A percentile compares a stretch with the other conserved stretches of the same genome.
phyloP scores from a whole-genome alignment of 306 rosid genomes.

The Hippophae gyantsensis region DNA sequence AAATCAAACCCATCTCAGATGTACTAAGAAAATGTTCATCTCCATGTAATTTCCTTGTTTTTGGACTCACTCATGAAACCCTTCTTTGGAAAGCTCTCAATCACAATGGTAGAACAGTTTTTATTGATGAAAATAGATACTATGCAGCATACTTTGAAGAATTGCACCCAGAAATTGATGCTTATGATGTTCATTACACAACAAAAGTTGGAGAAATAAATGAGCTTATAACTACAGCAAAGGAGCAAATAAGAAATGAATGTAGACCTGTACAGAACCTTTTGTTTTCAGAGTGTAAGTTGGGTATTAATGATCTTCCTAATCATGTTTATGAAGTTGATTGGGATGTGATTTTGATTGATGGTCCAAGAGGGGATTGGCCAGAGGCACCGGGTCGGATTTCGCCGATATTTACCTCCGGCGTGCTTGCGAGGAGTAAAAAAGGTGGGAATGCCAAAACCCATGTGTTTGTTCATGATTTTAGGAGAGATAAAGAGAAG shows the following conservation, averaged over 20 bases:
- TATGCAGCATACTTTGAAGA: conserved; percentile 82
- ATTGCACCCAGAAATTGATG: conserved; percentile 86
- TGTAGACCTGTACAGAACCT: conserved; percentile 93
- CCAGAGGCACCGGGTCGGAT: conserved; percentile 85
- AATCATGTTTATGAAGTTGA: conserved; percentile 89
- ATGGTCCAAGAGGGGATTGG: conserved; percentile 90
- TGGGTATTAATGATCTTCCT: conserved; percentile 82
- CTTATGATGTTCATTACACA: conserved; percentile 83
- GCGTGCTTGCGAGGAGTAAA: conserved; percentile 80
- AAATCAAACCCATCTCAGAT: conserved; percentile 75
- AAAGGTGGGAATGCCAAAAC: conserved; percentile 85
- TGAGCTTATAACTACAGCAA: conserved; percentile 52
- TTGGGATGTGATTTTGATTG: conserved; percentile 85
- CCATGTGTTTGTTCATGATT: conserved; percentile 82
- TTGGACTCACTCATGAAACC: conserved; percentile 84
- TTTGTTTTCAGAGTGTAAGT: conserved; percentile 68
- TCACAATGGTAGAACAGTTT: conserved; percentile 80
- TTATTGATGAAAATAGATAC: conserved; percentile 90
- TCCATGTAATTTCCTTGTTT: conserved; percentile 68
- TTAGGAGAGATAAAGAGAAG: conserved; percentile 46
- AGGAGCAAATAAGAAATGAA: conserved; percentile 62
- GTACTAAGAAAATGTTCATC: conserved; percentile 69
- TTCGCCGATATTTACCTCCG: conserved; percentile 79
- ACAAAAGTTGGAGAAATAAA: conserved; percentile 56
- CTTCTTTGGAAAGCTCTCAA: conserved; percentile 88